Conservation (phyloP, 2,329 filamentous ascomycete species). For the Pleoardoris graminearum region DNA sequence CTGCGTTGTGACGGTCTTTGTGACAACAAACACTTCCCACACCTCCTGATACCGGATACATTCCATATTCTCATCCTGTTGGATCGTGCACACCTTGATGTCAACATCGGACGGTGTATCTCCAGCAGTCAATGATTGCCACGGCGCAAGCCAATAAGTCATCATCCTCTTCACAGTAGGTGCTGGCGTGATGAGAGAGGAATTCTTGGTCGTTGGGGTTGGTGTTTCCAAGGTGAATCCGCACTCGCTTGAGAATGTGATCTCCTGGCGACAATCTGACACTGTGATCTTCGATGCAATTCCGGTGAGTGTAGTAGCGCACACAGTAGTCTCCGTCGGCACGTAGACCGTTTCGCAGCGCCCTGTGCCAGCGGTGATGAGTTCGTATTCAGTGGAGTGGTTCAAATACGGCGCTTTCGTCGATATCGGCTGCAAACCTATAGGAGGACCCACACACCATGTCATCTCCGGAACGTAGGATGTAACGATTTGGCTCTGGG, state of each 20-base stretch:
- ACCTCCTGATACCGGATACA: slow-evolving; percentile 49
- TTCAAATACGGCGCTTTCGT: slow-evolving; percentile 44
- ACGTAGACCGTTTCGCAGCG: slow-evolving; percentile 49
- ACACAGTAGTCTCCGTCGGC: slow-evolving; percentile 48
- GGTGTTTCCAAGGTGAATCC: slow-evolving; percentile 49
- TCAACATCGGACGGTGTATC: slow-evolving; percentile 46
- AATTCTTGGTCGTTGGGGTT: slow-evolving; percentile 25
- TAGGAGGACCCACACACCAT: slow-evolving; percentile 47
- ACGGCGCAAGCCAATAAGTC: slow-evolving; percentile 51
- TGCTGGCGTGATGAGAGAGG: slow-evolving; percentile 41
- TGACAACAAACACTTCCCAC: slow-evolving; percentile 48
- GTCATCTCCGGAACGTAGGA: slow-evolving; percentile 50
- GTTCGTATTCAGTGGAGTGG: slow-evolving; percentile 38
- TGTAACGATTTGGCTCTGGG: slow-evolving; percentile 50
- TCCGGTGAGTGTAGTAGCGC: slow-evolving; percentile 49
- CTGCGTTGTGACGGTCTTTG: slow-evolving; percentile 41
- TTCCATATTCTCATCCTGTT: slow-evolving; percentile 41
- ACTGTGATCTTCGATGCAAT: slow-evolving; percentile 48
- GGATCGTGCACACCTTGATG: slow-evolving; percentile 47
- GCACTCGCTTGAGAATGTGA: slow-evolving; percentile 52
- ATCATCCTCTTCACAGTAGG: slow-evolving; percentile 46
- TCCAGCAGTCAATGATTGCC: slow-evolving; percentile 48
- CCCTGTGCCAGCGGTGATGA: slow-evolving; percentile 24
- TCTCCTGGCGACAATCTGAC: slow-evolving; percentile 48
- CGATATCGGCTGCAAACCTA: slow-evolving; percentile 39